A percentile compares a stretch with the other conserved stretches of the same genome.
Evolutionary conservation across 2,329 filamentous ascomycete species (phyloP).

Genomic region (Ramularia collo-cygni): DNA sequence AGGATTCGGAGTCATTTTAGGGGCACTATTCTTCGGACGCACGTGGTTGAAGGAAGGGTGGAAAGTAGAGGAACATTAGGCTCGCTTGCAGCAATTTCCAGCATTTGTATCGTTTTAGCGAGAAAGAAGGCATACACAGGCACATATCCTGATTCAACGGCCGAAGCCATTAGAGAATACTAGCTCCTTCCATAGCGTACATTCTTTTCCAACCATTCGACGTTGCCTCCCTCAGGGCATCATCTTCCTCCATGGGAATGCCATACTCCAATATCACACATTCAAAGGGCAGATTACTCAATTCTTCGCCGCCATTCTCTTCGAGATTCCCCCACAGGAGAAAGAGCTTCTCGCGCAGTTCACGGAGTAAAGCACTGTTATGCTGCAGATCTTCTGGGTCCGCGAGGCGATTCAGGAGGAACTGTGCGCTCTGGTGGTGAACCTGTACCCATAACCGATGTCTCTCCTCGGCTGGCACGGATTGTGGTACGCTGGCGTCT

Average conservation of each 20-base stretch:
- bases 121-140: too few relatives aligned
- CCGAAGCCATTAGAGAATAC: slow-evolving; percentile 15
- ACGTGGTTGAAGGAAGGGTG: slow-evolving; percentile 11
- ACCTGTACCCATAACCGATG: slow-evolving; percentile 59
- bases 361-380: slow-evolving; percentile 43
- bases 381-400: slow-evolving; percentile 53
- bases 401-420: slow-evolving; percentile 49
- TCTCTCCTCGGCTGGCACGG: not conserved
- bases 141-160: not conserved
- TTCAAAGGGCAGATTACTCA: slow-evolving; percentile 39
- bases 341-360: slow-evolving; percentile 64
- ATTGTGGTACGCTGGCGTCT: slow-evolving; percentile 45
- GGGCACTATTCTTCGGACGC: slow-evolving; percentile 17
- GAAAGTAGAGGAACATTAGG: slow-evolving; percentile 15
- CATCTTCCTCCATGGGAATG: slow-evolving; percentile 27
- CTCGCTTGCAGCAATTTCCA: not conserved
- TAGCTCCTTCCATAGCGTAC: slow-evolving; percentile 25
- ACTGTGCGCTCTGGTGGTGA: slow-evolving; percentile 51
- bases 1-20: slow-evolving; percentile 20
- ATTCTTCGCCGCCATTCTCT: slow-evolving; percentile 39
- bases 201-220: slow-evolving; percentile 28
- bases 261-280: slow-evolving; percentile 41
- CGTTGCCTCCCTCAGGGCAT: slow-evolving; percentile 16
- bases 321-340: slow-evolving; percentile 81
- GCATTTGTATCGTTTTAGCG: too few relatives aligned